Conservation (phyloP, 805 yeast genomes). For the Helenozyma rhizophorensis region DNA sequence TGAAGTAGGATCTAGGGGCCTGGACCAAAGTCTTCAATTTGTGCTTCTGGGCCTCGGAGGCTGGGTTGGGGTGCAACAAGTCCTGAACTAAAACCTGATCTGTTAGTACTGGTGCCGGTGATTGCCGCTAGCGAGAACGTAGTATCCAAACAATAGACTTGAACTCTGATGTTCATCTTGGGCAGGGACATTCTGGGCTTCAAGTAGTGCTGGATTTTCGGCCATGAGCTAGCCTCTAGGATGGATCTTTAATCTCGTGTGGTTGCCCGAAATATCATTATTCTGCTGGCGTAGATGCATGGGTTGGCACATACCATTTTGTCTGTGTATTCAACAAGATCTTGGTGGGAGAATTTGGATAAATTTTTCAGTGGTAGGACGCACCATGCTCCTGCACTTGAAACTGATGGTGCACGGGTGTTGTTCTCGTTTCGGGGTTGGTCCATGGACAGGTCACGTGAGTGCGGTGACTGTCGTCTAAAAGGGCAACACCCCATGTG, state of each 20-base stretch:
- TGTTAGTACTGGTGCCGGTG: constrained; percentile 13
- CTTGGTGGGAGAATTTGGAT: constrained; percentile 8
- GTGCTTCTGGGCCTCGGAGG: constrained; percentile 35
- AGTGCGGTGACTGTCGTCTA: constrained; percentile 11
- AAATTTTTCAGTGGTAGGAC: constrained; percentile 15
- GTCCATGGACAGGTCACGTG: constrained; percentile 11
- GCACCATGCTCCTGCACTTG: constrained; percentile 4
- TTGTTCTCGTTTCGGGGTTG: too few relatives aligned
- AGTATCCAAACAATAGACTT: too few relatives aligned
- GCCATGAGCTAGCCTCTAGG: too few relatives aligned
- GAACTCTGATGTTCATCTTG: too few relatives aligned
- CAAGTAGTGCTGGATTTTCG: too few relatives aligned
- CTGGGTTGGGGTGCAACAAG: constrained; percentile 38
- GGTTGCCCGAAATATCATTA: too few relatives aligned
- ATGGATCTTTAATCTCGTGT: too few relatives aligned
- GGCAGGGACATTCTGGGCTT: too few relatives aligned
- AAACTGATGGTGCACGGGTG: constrained; percentile 11
- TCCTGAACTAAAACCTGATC: constrained; percentile 39
- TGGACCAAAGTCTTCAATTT: constrained; percentile 39
- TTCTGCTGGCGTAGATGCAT: not conserved
- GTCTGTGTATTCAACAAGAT: constrained; percentile 14
- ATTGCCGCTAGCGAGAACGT: too few relatives aligned
- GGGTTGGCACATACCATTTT: constrained; percentile 17
- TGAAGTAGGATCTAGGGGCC: constrained; percentile 39
- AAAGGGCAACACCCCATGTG: not conserved